Evolutionary conservation across 225 moss, liverwort and hornwort species (phyloP).

Genomic region (Marchantia polymorpha): DNA sequence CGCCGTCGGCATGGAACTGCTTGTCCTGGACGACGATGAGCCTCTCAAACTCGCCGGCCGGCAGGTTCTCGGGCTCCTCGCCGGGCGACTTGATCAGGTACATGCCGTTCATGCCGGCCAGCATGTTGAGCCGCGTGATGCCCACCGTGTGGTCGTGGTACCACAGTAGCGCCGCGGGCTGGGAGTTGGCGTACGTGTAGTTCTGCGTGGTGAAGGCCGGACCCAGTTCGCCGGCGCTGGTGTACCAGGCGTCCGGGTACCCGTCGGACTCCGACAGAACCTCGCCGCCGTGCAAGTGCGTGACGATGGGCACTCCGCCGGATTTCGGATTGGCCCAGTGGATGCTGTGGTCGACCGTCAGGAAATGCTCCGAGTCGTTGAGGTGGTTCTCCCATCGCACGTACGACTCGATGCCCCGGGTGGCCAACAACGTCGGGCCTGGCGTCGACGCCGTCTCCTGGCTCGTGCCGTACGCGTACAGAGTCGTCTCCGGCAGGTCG

Average conservation of each 20-base stretch:
- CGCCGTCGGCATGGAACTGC: constrained; percentile 28
- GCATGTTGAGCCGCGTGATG: constrained; percentile 54
- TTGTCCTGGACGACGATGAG: constrained; percentile 26
- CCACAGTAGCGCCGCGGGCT: constrained; percentile 56
- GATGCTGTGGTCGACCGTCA: constrained; percentile 44
- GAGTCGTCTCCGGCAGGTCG: constrained; percentile 20
- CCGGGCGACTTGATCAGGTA: constrained; percentile 23
- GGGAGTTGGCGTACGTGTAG: constrained; percentile 51
- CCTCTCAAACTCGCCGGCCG: constrained; percentile 22
- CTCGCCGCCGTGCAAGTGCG: constrained; percentile 60
- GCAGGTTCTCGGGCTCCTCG: constrained; percentile 10
- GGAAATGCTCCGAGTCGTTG: constrained; percentile 18
- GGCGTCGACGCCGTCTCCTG: constrained; percentile 23
- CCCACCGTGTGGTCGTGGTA: constrained; percentile 68
- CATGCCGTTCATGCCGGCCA: constrained; percentile 44
- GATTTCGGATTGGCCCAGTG: constrained; percentile 45
- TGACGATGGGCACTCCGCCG: constrained; percentile 56
- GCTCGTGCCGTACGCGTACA: constrained; percentile 25
- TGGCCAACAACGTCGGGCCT: constrained; percentile 19
- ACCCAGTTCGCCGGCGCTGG: constrained; percentile 42
- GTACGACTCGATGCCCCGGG: constrained; percentile 15
- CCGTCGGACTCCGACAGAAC: constrained; percentile 46
- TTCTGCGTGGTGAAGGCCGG: constrained; percentile 30
- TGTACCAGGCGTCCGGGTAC: constrained; percentile 61
- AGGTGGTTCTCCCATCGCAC: constrained; percentile 38